These are phyloP conservation scores for Nadsonia starkeyi-henricii DNA, from an alignment of 1,139 yeast genomes.

Conservation along the genomic window DNA sequence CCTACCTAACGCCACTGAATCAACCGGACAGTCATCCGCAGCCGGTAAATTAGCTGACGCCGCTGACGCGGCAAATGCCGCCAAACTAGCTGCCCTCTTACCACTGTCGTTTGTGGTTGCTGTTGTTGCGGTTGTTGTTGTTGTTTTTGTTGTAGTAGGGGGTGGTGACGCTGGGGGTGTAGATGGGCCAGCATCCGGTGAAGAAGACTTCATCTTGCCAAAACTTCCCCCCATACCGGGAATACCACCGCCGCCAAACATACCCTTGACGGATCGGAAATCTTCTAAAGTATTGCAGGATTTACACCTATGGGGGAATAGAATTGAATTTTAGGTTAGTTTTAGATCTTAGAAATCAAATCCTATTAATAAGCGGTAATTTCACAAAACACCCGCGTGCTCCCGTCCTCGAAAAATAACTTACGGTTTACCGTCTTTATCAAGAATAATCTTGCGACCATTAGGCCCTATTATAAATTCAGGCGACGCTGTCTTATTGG, in stretches of 20 bases:
- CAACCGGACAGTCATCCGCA: constrained; percentile 61
- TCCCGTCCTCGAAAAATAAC: constrained; percentile 19
- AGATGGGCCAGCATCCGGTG: too few relatives aligned
- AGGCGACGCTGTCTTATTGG: neutral
- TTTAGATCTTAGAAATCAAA: constrained; percentile 1
- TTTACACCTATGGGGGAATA: constrained; percentile 63
- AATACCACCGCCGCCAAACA: constrained; percentile 7
- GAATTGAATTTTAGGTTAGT: too few relatives aligned
- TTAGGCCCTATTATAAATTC: constrained; percentile 9
- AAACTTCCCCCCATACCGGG: constrained; percentile 13
- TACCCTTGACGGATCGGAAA: constrained; percentile 42
- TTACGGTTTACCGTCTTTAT: constrained; percentile 83
- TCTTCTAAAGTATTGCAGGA: constrained; percentile 68
- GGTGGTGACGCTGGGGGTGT: too few relatives aligned
- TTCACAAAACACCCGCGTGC: neutral
- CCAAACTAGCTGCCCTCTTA: constrained; percentile 10
- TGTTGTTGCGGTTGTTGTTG: constrained; percentile 5
- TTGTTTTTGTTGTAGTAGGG: constrained; percentile 4
- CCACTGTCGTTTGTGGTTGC: constrained; percentile 13
- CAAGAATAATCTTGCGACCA: constrained; percentile 64
- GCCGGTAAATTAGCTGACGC: constrained; percentile 1
- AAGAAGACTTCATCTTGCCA: constrained; percentile 3
- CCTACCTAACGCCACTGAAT: constrained; percentile 65
- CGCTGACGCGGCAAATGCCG: constrained; percentile 6
- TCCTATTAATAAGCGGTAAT: too few relatives aligned